A percentile compares a stretch with the other conserved stretches of the same genome.
Evolutionary conservation across 2,329 filamentous ascomycete species (phyloP).

Genomic region (Penicillium brevicompactum): DNA sequence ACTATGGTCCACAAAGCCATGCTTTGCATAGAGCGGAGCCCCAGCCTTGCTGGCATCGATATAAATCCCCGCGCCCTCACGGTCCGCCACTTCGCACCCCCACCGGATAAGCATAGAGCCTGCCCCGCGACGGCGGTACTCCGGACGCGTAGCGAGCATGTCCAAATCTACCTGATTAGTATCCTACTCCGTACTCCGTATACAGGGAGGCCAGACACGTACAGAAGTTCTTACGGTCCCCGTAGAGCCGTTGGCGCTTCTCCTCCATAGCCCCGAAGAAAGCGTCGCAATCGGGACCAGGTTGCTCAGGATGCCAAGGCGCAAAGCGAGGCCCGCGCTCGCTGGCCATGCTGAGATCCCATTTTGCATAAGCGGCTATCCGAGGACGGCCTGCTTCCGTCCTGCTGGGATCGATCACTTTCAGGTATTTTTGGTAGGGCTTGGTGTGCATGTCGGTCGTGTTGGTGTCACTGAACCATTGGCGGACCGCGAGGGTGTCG

Average conservation of each 20-base stretch:
- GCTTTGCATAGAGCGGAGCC: slow-evolving; percentile 41
- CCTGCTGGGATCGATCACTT: slow-evolving; percentile 24
- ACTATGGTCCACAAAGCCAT: slow-evolving; percentile 41
- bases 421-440: slow-evolving; percentile 29
- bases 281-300: slow-evolving; percentile 14
- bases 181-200: background rate
- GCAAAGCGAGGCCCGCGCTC: slow-evolving; percentile 31
- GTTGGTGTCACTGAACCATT: slow-evolving; percentile 29
- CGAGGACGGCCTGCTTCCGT: slow-evolving; percentile 12
- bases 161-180: slow-evolving; percentile 36
- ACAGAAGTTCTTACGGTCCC: slow-evolving; percentile 31
- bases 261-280: slow-evolving; percentile 25
- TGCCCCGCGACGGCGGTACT: slow-evolving; percentile 45
- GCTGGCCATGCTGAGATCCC: slow-evolving; percentile 27
- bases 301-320: slow-evolving; percentile 28
- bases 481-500: slow-evolving; percentile 28
- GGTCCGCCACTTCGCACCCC: slow-evolving; percentile 41
- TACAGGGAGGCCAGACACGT: background rate
- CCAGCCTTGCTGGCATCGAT: slow-evolving; percentile 43
- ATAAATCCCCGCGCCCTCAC: slow-evolving; percentile 36
- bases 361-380: slow-evolving; percentile 33
- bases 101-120: slow-evolving; percentile 42
- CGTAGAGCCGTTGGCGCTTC: slow-evolving; percentile 26
- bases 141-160: slow-evolving; percentile 45
- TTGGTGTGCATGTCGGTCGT: slow-evolving; percentile 25